Percentiles rank a stretch among this genome's conserved stretches.
Evolutionary conservation across 768 basidiomycete species (phyloP).

Genomic region (Lentinus tigrinus): DNA sequence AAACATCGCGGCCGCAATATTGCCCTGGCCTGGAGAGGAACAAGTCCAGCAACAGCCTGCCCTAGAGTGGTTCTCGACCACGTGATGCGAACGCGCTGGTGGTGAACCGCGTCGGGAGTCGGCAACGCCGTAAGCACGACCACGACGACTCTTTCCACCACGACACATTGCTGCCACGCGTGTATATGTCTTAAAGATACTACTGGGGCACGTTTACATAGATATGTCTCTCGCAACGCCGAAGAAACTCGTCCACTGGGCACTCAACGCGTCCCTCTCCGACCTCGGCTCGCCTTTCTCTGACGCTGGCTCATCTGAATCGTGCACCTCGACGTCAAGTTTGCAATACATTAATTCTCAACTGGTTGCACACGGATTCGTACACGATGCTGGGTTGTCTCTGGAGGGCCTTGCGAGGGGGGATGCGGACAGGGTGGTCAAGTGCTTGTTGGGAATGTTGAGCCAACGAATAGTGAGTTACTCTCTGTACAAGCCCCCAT

Average conservation of each 20-base stretch:
- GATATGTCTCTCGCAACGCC: constrained; percentile 31
- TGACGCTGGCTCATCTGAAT: constrained; percentile 41
- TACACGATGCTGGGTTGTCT: constrained; percentile 58
- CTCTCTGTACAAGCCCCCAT: background rate
- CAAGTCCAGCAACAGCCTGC: no score
- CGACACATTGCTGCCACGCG: no score
- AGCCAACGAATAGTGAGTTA: constrained; percentile 71
- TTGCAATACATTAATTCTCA: constrained; percentile 82
- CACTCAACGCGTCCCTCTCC: constrained; percentile 43
- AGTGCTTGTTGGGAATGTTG: constrained; percentile 75
- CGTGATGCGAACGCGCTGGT: constrained; percentile 5
- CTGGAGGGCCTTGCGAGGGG: constrained; percentile 61
- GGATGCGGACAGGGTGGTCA: constrained; percentile 58
- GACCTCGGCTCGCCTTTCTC: constrained; percentile 25
- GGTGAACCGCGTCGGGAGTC: background rate
- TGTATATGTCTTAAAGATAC: no score
- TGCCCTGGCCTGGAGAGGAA: no score
- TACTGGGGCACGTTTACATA: background rate
- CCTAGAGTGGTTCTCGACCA: constrained; percentile 1
- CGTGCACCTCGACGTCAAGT: constrained; percentile 53
- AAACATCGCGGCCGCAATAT: no score
- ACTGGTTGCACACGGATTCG: constrained; percentile 79
- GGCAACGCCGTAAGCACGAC: background rate
- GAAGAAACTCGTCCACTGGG: constrained; percentile 54
- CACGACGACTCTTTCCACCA: no score